Base-by-base conservation (phyloP, 768 basidiomycete genomes). In the Crucibulum laeve region DNA sequence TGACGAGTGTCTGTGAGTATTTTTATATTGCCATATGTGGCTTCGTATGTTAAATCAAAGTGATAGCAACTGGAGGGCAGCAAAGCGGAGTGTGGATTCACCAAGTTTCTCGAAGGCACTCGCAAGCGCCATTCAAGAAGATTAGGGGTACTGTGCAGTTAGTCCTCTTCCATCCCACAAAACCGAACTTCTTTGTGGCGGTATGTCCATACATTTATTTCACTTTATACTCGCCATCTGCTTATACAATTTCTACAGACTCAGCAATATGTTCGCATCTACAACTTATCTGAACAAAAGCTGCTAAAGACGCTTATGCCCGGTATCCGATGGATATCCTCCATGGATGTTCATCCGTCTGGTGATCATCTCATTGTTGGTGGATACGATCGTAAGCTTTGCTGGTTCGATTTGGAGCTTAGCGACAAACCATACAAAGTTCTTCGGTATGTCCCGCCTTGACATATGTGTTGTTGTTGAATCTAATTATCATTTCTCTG, bases 351-450 rank as follows among this genome's bases (percentile, higher is more conserved):
- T 19, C 96, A 99, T 65, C 91, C 95, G 17, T 86, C 87, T 40
- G 91, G 91, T 22, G 94, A 98, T 56, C 93, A 99, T 70, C 71
- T 99, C 48, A 91, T 99, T 48, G 90, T 99, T 39, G 96, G 96
- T 46, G 91, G 91, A 37, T 98, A 98, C 63, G 96, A 99, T 69
- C 85, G 89, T 53, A 96, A 97, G 63, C 69, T 99, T 13, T 94
- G 92, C 62, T 99, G 96, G 96, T 98, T 98, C 63, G 96, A 99
- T 69, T 72, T 99, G 51, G 96, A 98, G 57, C 80, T 99, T 43
- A 91, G 87, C 53, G 87, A 90, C 50, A 96, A 95, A 62, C 96
- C 96, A 1, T 99, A 95, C 77, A 97, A 96, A 68, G 82, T 96
- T 43, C 69, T 99, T 54, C 80, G 91, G 92, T 91, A 62, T 52